Base-by-base conservation (phyloP, 2,329 filamentous ascomycete genomes). In the Neurospora sp. region DNA sequence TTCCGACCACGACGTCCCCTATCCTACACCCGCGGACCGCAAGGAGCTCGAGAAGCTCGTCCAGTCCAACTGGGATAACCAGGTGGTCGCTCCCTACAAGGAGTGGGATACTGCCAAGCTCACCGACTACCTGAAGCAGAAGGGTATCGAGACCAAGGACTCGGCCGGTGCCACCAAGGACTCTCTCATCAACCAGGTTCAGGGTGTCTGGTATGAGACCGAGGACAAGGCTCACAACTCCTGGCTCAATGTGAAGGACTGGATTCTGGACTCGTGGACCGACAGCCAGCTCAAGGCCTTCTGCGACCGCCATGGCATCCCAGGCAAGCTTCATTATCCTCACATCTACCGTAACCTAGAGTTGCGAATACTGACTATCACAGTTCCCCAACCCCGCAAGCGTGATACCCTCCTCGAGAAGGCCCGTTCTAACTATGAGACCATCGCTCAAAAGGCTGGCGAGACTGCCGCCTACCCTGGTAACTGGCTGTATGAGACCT, bases 221-320 rank as follows among this genome's bases (percentile, higher is more conserved):
- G 90, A 93, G 74, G 91, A 96, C 62, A 90, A 91, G 74, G 85
- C 92, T 46, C 87, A 91, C 72, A 84, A 90, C 66, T 89, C 91
- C 33, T 94, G 92, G 82, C 79, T 82, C 67, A 91, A 84, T 75
- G 88, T 93, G 67, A 93, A 91, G 80, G 91, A 95, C 76, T 98
- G 96, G 96, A 91, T 98, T 75, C 91, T 98, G 77, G 93, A 98
- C 79, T 96, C 92, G 71, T 97, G 94, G 93, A 90, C 91, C 74
- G 95, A 98, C 70, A 97, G 93, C 74, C 91, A 96, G 79, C 86
- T 99, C 75, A 97, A 98, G 85, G 83, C 92, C 1, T 98, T 98
- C 82, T 91, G 93, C 73, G 95, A 98, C 80, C 91, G 91, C 79
- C 88, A 98, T 80, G 87, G 87, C 73, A 93, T 99, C 76, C 92